A percentile compares a stretch with the other conserved stretches of the same genome.
phyloP scores from a whole-genome alignment of 352 stramenopile species.

The Blastocystis sp. region DNA sequence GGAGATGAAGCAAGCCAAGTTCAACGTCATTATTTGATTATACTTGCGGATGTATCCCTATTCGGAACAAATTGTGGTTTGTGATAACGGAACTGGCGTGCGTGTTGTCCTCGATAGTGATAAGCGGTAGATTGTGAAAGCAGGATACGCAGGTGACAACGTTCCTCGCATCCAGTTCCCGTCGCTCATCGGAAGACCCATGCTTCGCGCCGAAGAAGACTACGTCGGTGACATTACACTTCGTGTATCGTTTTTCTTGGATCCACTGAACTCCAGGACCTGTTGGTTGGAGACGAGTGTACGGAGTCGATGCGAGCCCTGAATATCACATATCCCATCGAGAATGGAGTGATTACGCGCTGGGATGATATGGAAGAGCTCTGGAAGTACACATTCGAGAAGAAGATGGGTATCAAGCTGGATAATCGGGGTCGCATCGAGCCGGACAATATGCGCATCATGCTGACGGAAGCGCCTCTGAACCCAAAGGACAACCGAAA shows the following conservation, averaged over 20 bases:
- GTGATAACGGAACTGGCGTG: conserved; percentile 70
- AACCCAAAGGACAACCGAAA: conserved; percentile 80
- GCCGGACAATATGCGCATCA: conserved; percentile 69
- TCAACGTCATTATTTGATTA: background rate
- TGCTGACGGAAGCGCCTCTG: conserved; percentile 79
- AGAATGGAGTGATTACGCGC: conserved; percentile 89
- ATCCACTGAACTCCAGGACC: conserved; percentile 22
- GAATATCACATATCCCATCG: conserved; percentile 69
- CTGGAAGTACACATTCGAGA: conserved; percentile 88
- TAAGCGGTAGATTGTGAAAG: conserved; percentile 68
- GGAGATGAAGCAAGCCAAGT: no score
- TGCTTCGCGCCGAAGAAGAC: conserved; percentile 79
- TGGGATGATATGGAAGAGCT: conserved; percentile 91
- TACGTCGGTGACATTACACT: conserved; percentile 61
- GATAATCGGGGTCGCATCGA: conserved; percentile 58
- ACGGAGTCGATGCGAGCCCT: conserved; percentile 60
- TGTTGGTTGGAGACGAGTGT: conserved; percentile 83
- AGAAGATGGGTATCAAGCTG: conserved; percentile 70
- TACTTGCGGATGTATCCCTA: conserved; percentile 6
- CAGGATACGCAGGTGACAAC: conserved; percentile 82
- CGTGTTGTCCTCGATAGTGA: conserved; percentile 4
- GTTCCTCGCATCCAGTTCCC: conserved; percentile 84
- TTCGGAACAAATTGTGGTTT: conserved; percentile 62
- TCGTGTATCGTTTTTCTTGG: conserved; percentile 25
- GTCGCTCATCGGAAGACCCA: conserved; percentile 81